These are phyloP conservation scores for Colletotrichum sp. DNA, from an alignment of 2,329 filamentous ascomycete genomes.

Conservation along the genomic window DNA sequence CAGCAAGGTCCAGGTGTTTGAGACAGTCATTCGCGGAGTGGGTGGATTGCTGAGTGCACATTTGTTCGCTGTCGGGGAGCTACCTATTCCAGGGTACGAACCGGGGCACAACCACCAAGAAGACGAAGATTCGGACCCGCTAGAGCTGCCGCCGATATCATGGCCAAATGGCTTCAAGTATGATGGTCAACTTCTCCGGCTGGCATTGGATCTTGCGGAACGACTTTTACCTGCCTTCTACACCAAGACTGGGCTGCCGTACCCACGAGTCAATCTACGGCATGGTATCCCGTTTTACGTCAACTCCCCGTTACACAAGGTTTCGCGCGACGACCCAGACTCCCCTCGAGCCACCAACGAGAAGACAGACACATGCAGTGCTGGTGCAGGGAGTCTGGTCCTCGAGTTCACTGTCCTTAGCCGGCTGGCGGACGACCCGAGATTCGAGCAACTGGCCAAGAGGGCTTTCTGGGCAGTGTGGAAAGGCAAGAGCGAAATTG, in stretches of 20 bases:
- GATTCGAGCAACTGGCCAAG: constrained; percentile 91
- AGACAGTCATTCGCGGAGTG: constrained; percentile 93
- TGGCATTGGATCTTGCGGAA: constrained; percentile 84
- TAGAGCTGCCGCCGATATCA: constrained; percentile 60
- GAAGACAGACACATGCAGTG: constrained; percentile 96
- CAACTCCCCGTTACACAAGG: constrained; percentile 79
- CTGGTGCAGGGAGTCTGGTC: constrained; percentile 93
- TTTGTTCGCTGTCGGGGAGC: constrained; percentile 86
- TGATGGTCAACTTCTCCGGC: constrained; percentile 86
- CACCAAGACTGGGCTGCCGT: constrained; percentile 88
- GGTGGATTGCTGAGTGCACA: constrained; percentile 93
- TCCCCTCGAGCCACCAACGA: constrained; percentile 42
- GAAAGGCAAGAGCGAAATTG: constrained; percentile 82
- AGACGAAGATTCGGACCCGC: constrained; percentile 38
- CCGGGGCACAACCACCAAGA: constrained; percentile 42
- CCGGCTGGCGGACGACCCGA: constrained; percentile 80
- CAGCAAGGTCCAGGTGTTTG: constrained; percentile 98
- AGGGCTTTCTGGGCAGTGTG: constrained; percentile 98
- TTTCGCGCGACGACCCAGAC: constrained; percentile 45
- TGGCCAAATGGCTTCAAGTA: constrained; percentile 81
- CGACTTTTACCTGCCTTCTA: constrained; percentile 91
- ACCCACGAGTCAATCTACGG: constrained; percentile 90
- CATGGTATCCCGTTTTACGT: constrained; percentile 91
- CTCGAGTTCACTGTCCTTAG: constrained; percentile 93
- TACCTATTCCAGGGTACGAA: constrained; percentile 83